phyloP scores from a whole-genome alignment of 2,329 filamentous ascomycete species.

The Cordyceps cicadae region DNA sequence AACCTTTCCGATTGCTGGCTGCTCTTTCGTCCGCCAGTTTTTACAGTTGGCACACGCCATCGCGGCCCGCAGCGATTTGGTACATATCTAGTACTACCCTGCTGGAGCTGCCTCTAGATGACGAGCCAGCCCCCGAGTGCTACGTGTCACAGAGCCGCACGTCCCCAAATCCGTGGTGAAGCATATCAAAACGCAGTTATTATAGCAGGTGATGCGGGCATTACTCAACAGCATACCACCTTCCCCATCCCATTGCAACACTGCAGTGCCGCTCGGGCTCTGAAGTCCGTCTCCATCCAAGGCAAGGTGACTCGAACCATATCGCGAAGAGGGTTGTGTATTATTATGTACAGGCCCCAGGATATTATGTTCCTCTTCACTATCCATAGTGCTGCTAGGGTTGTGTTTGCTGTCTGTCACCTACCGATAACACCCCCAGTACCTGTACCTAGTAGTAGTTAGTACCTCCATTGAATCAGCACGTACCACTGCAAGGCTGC shows the following conservation, averaged over 20 bases:
- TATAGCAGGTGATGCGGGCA: not conserved
- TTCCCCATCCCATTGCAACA: not conserved
- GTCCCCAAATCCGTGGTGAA: not conserved
- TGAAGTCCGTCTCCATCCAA: not conserved
- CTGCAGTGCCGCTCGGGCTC: constrained; percentile 1
- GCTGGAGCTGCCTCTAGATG: not conserved
- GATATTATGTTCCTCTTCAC: not conserved
- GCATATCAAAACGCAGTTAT: not conserved
- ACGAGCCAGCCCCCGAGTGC: not conserved
- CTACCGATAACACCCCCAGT: too few relatives aligned
- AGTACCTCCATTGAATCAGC: too few relatives aligned
- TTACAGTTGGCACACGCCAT: too few relatives aligned
- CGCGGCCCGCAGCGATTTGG: not conserved
- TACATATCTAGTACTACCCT: not conserved
- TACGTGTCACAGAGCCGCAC: not conserved
- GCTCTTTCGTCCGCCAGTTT: not conserved
- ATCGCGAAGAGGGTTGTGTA: constrained; percentile 10
- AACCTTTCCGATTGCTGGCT: too few relatives aligned
- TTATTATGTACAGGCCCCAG: not conserved
- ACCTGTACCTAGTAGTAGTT: too few relatives aligned
- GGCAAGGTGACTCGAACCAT: not conserved
- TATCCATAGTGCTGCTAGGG: too few relatives aligned
- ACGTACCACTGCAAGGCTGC: too few relatives aligned
- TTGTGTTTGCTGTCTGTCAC: too few relatives aligned
- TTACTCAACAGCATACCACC: not conserved